Evolutionary conservation across 2,329 filamentous ascomycete genomes (phyloP).

Genomic region (Phaeophleospora eucalypticola): DNA sequence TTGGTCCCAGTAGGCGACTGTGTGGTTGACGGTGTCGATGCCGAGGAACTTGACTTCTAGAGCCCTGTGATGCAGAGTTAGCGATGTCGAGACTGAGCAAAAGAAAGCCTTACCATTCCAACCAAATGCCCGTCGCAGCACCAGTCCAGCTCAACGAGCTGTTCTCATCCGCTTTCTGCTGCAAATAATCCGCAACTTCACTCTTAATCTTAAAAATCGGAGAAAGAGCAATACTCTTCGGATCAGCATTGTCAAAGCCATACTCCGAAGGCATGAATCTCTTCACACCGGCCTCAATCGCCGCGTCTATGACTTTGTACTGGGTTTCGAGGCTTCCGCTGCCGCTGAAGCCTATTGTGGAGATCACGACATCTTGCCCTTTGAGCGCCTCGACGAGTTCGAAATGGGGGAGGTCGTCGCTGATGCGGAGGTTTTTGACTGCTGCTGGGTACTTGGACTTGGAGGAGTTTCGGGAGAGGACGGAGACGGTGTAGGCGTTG

Average conservation of each 20-base stretch:
- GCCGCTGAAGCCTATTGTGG: constrained; percentile 27
- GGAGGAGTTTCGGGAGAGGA: constrained; percentile 13
- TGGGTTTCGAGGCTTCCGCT: constrained; percentile 26
- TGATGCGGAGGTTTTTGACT: constrained; percentile 10
- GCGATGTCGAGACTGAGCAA: constrained; percentile 24
- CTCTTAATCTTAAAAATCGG: constrained; percentile 36
- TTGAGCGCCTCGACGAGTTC: constrained; percentile 32
- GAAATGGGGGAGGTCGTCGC: constrained; percentile 19
- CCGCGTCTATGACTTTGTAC: constrained; percentile 37
- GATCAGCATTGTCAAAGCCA: constrained; percentile 36
- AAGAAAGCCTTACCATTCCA: constrained; percentile 31
- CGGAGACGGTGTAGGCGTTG: constrained; percentile 12
- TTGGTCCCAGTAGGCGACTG: constrained; percentile 27
- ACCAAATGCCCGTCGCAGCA: constrained; percentile 31
- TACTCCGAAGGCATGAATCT: constrained; percentile 43
- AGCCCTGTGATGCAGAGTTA: no score
- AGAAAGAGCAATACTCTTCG: constrained; percentile 22
- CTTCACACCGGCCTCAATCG: constrained; percentile 38
- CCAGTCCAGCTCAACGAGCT: constrained; percentile 31
- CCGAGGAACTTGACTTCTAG: constrained; percentile 13
- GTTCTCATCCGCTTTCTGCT: constrained; percentile 19
- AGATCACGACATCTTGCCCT: constrained; percentile 38
- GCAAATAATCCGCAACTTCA: constrained; percentile 32
- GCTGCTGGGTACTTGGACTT: constrained; percentile 11
- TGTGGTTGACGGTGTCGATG: constrained; percentile 12